Evolutionary conservation across 2,329 filamentous ascomycete genomes (phyloP), one percentile per base, ranked within the genome.

Genomic region (Coniochaeta sp.): DNA sequence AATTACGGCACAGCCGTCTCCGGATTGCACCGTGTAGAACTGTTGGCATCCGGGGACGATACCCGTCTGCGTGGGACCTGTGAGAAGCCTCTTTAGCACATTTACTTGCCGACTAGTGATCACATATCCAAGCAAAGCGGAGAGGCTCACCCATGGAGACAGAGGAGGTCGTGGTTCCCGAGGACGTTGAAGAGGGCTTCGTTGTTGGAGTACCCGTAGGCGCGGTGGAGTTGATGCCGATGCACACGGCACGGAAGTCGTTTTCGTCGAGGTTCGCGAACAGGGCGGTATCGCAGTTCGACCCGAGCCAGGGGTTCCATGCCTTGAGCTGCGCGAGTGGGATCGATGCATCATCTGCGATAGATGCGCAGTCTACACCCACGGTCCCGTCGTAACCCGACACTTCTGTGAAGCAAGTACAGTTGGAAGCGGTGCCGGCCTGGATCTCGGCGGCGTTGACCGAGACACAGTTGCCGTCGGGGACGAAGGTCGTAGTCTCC

Each of bases 61-160:
- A 9, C 42, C 50, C 6, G 33, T 13, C 31, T 56, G 52, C 13
- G 50, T 52, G 12, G 54, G 52, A n/a, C n/a, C n/a, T n/a, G n/a
- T n/a, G n/a, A n/a, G n/a, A n/a, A n/a, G n/a, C n/a, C n/a, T n/a
- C n/a, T n/a, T n/a, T n/a, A n/a, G n/a, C n/a, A n/a, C n/a, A n/a
- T n/a, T n/a, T n/a, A n/a, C n/a, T n/a, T n/a, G n/a, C n/a, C n/a
- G n/a, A n/a, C n/a, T n/a, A n/a, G n/a, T n/a, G n/a, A n/a, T n/a
- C n/a, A n/a, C n/a, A n/a, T n/a, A n/a, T n/a, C n/a, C n/a, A n/a
- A n/a, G n/a, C n/a, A n/a, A n/a, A n/a, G n/a, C n/a, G n/a, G n/a
- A n/a, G n/a, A n/a, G n/a, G n/a, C n/a, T n/a, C n/a, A n/a, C n/a
- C n/a, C 14, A 30, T 33, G 46, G 50, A 9, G 35, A 8, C 35